Base-by-base conservation (phyloP, 305 asterid genomes). In the Solanum hybrid region DNA sequence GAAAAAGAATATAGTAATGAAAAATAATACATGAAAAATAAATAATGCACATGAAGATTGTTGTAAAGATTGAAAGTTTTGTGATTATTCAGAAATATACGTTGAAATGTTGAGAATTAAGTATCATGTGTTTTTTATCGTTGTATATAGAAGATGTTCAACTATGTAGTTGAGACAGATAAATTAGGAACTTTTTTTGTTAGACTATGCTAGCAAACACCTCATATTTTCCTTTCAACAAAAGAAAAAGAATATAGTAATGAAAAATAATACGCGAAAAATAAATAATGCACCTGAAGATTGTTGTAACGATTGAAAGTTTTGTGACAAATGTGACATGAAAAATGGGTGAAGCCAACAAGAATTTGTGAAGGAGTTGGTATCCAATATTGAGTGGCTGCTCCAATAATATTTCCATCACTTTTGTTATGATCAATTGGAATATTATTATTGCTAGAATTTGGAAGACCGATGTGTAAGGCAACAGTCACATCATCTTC, bases 351-450 rank as follows among this genome's bases (percentile, higher is more conserved):
- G 85, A 98, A 98, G 29, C 99, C 99, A 86, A 97, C 94, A 33
- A 97, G 97, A 92, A 97, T 97, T 96, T 97, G 99, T 29, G 99
- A 96, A 77, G 99, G 98, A 11, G 98, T 95, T 4, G 99, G 99
- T 87, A 97, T 97, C 99, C 99, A 97, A 88, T 97, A 96, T 93
- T 95, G 98, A 5, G 88, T 28, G 42, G 87, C 3, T n/a, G 86
- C 46, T 1, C 75, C 86, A 33, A 64, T 6, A 36, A 46, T 8
- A 34, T 61, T 91, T 7, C 81, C 88, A 24, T 36, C 89, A 61
- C 64, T 89, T 4, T 86, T 67, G 6, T 29, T 89, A 34, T 61
- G 31, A 90, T 64, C 88, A 83, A 75, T 61, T 33, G 91, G 31
- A 18, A 5, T 29, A n/a, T 11, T 89, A 46, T 16, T 88, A 84